Evolutionary conservation across 31 red algal genomes (phyloP).

Genomic region (Porphyra umbilicalis): DNA sequence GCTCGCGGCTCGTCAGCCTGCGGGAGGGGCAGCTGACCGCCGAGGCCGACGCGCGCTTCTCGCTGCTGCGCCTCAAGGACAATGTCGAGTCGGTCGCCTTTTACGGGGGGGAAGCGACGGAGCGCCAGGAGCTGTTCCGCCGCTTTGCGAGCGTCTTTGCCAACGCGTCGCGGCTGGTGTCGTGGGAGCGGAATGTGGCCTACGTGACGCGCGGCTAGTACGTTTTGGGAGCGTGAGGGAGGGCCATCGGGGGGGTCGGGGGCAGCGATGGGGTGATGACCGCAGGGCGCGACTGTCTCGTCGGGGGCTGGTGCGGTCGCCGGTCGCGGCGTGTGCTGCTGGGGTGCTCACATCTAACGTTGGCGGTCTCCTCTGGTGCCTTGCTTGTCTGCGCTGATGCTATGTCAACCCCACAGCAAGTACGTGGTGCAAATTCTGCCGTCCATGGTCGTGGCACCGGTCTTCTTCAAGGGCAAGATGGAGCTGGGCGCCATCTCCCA

Average conservation of each 20-base stretch:
- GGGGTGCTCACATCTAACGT: no score
- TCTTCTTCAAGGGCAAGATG: conserved; percentile 82
- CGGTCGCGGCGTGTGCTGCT: neutral
- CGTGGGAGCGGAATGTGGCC: conserved; percentile 43
- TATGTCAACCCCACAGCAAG: neutral
- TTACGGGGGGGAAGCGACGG: conserved; percentile 74
- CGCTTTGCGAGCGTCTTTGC: conserved; percentile 32
- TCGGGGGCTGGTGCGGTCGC: neutral
- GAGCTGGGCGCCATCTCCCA: conserved; percentile 73
- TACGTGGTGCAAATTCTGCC: conserved; percentile 84
- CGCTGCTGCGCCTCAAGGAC: conserved; percentile 80
- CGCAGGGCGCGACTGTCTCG: neutral
- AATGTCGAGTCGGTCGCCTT: conserved; percentile 89
- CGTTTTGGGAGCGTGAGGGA: neutral
- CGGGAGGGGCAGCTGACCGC: conserved; percentile 47
- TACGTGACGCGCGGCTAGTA: conserved; percentile 39
- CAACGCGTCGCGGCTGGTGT: conserved; percentile 54
- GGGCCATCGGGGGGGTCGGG: neutral
- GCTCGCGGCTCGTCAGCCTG: conserved; percentile 38
- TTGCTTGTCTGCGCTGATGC: neutral
- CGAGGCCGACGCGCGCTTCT: conserved; percentile 78
- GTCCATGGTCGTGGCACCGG: conserved; percentile 49
- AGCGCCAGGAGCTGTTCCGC: conserved; percentile 23
- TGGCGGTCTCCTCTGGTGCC: neutral
- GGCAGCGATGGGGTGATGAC: neutral